Base-by-base conservation (phyloP, 257 asterid genomes). In the Solanum sejunctum region DNA sequence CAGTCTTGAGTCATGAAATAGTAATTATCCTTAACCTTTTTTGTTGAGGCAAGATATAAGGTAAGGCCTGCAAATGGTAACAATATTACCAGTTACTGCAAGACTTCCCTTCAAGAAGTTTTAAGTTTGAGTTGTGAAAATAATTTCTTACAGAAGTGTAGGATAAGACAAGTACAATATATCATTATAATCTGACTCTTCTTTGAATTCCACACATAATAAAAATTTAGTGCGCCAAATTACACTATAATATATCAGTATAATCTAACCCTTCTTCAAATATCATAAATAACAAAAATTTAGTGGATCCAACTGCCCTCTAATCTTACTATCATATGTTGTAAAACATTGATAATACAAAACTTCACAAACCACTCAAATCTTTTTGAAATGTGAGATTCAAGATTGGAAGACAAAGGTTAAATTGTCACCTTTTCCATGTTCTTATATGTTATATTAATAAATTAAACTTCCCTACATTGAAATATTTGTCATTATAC, bases 381-480 rank as follows among this genome's bases (percentile, higher is more conserved):
- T 39, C 26, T 17, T 77, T 77, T 77, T 26, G 82, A 77, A 77
- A 77, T 77, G 10, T 77, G 63, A 77, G 43, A 77, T 77, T 51
- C 63, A 51, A 15, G 63, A 77, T 77, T 13, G 61, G 82, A 51
- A 77, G 43, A 26, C 82, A 77, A 51, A 49, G 82, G 23, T 26
- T 15, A 77, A 51, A 77, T 77, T 51, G 82, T 77, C 63, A 51
- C 26, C 16, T 77, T 77, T 77, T 77, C 11, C 63, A 77, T 23
- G 82, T 77, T 77, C 23, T 15, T 72, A 70, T 70, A 70, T 70
- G 54, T 17, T 9, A 70, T 70, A 70, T 8, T 49, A 70, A 18
- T 70, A 39, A 70, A 70, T 70, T 72, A 43, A 20, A 71, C 3
- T 72, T 45, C 23, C 60, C 5, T 26, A 23, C 15, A 77, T 77